Evolutionary conservation across 2,329 filamentous ascomycete species (phyloP).

Genomic region (Ophiostoma sp.): DNA sequence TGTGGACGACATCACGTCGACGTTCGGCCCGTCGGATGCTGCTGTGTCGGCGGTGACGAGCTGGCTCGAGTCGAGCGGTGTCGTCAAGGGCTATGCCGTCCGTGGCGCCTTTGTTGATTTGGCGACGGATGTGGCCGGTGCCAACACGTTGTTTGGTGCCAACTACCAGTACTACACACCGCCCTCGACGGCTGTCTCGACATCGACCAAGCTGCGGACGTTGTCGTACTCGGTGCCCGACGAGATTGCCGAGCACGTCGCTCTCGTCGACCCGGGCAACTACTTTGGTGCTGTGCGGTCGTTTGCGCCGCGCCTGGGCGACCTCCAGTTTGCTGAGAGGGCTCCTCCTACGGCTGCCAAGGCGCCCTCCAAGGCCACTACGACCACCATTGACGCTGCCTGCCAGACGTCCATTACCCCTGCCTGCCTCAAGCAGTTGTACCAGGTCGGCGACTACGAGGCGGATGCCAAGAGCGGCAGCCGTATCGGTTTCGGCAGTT

Average conservation of each 20-base stretch:
- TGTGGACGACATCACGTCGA: conserved; percentile 54
- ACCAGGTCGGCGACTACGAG: conserved; percentile 47
- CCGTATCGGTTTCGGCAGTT: conserved; percentile 43
- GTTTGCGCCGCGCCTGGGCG: conserved; percentile 20
- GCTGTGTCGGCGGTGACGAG: conserved; percentile 51
- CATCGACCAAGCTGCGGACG: conserved; percentile 49
- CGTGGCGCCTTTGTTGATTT: conserved; percentile 39
- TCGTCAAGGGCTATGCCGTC: conserved; percentile 46
- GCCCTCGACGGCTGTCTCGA: not conserved
- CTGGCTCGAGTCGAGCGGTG: conserved; percentile 57
- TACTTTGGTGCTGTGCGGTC: conserved; percentile 48
- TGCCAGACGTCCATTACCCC: conserved; percentile 45
- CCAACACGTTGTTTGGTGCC: conserved; percentile 36
- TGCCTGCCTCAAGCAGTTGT: conserved; percentile 50
- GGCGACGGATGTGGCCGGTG: conserved; percentile 33
- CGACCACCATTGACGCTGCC: conserved; percentile 33
- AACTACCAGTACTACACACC: conserved; percentile 35
- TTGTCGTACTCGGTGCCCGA: conserved; percentile 62
- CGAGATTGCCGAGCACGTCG: conserved; percentile 54
- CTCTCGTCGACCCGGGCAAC: conserved; percentile 66
- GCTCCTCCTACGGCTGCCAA: not conserved
- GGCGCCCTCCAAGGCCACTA: conserved; percentile 35
- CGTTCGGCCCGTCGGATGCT: conserved; percentile 52
- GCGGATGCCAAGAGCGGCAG: conserved; percentile 40
- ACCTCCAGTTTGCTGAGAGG: conserved; percentile 16